phyloP scores from a whole-genome alignment of 202 grass and related monocot genomes.

The Carex sylvatica region DNA sequence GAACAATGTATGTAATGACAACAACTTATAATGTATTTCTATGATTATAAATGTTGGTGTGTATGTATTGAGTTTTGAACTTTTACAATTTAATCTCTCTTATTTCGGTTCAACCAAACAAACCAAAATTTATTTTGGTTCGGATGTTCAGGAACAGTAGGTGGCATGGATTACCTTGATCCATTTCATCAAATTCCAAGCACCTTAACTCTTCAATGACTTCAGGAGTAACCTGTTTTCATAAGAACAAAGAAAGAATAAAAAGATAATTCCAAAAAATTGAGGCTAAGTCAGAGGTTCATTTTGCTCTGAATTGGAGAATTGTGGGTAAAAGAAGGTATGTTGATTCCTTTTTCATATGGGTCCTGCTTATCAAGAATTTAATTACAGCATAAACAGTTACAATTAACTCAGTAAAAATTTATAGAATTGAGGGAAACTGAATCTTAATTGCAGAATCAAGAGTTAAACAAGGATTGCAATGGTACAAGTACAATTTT shows the following conservation, averaged over 20 bases:
- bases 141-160: not conserved
- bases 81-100: no score
- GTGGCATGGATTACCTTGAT: not conserved
- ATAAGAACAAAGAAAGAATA: constrained; percentile 23
- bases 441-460: not conserved
- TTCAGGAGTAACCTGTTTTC: constrained; percentile 41
- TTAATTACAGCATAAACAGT: not conserved
- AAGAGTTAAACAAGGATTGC: not conserved
- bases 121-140: no score
- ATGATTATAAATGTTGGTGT: no score
- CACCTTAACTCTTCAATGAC: constrained; percentile 41
- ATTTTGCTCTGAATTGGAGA: not conserved
- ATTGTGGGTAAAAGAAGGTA: not conserved
- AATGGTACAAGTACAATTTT: not conserved
- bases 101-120: no score
- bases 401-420: not conserved
- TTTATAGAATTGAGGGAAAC: not conserved
- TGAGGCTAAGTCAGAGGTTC: not conserved
- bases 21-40: no score
- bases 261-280: not conserved
- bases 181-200: constrained; percentile 30
- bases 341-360: not conserved
- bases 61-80: no score
- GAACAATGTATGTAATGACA: no score
- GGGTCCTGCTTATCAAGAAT: not conserved